Conservation (phyloP, 2,329 filamentous ascomycete species). For the Aspergillus aculeatinus region DNA sequence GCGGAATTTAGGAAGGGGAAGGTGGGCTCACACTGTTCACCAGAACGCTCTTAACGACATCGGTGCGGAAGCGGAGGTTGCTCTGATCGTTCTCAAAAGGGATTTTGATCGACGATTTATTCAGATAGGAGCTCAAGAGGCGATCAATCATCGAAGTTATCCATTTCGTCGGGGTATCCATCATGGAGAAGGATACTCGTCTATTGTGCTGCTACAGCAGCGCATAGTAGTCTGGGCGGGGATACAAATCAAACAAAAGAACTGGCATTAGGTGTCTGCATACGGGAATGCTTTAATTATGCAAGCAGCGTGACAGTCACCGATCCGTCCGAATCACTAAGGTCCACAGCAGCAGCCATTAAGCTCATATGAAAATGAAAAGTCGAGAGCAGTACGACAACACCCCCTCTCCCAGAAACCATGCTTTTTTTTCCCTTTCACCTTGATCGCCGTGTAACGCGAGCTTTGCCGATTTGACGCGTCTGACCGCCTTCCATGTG, state of each 20-base stretch:
- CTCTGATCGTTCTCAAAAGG: slow-evolving; percentile 34
- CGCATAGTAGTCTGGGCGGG: slow-evolving; percentile 1
- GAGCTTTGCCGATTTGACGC: slow-evolving; percentile 11
- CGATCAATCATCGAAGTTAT: slow-evolving; percentile 26
- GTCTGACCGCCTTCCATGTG: slow-evolving; percentile 20
- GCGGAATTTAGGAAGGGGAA: background rate
- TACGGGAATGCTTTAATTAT: background rate
- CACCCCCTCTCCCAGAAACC: background rate
- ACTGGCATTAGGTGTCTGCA: background rate
- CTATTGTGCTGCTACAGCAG: background rate
- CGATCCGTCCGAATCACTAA: background rate
- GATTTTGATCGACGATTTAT: background rate
- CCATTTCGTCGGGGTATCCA: slow-evolving; percentile 26
- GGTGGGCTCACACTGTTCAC: slow-evolving; percentile 30
- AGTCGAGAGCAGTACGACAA: background rate
- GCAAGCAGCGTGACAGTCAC: background rate
- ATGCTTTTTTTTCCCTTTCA: background rate
- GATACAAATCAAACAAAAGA: background rate
- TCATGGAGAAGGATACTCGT: slow-evolving; percentile 16
- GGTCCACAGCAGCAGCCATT: background rate
- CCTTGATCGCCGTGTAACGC: background rate
- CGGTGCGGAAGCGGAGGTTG: slow-evolving; percentile 31
- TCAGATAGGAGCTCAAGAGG: slow-evolving; percentile 22
- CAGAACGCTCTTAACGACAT: slow-evolving; percentile 19
- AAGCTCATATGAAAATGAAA: background rate